Evolutionary conservation across 305 asterid genomes (phyloP).

Genomic region (Fraxinus ornus): DNA sequence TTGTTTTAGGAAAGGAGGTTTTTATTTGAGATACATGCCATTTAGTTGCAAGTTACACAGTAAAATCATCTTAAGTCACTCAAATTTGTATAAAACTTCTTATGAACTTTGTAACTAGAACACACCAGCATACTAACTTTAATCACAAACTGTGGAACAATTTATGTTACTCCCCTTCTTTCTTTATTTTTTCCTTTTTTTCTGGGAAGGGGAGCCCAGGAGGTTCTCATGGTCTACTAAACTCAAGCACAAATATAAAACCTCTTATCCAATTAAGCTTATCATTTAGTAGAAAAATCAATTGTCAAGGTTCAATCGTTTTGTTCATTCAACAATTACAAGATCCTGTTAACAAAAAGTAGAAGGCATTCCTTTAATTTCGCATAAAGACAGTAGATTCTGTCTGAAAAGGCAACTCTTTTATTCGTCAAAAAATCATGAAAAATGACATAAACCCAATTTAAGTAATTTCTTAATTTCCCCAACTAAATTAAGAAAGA

Average conservation of each 20-base stretch:
- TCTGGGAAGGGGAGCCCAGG: not conserved
- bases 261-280: not conserved
- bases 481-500: slow-evolving; percentile 4
- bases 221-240: not conserved
- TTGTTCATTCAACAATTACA: not conserved
- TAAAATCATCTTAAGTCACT: slow-evolving; percentile 3
- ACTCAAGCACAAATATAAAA: not conserved
- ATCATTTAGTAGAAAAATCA: not conserved
- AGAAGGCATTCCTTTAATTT: not conserved
- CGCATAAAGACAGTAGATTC: not conserved
- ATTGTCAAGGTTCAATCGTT: not conserved
- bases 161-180: not conserved
- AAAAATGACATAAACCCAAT: not conserved
- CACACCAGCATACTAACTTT: not conserved
- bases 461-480: not conserved
- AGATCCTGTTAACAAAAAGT: not conserved
- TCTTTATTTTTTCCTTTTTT: not conserved
- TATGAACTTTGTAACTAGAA: not conserved
- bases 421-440: not conserved
- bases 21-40: not conserved
- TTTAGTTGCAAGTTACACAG: not conserved
- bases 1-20: not conserved
- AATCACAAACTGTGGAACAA: not conserved
- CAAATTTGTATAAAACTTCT: not conserved
- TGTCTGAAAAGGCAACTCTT: not conserved